Evolutionary conservation across 2,329 filamentous ascomycete genomes (phyloP).

Genomic region (Colletotrichum sublineola): DNA sequence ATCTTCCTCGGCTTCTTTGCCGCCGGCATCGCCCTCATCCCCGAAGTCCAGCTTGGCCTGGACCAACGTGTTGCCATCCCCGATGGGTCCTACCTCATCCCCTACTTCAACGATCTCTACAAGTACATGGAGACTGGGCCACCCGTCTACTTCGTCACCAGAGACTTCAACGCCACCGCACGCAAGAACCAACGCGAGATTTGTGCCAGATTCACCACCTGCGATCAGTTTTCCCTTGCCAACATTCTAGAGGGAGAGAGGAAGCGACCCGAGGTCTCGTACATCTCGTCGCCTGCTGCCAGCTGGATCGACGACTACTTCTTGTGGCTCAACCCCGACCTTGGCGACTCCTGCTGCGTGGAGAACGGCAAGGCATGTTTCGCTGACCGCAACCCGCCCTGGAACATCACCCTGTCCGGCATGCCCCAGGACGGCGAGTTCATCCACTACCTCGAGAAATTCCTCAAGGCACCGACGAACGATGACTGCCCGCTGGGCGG

Average conservation of each 20-base stretch:
- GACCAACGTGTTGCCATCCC: slow-evolving; percentile 97
- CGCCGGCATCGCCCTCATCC: slow-evolving; percentile 85
- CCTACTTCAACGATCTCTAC: slow-evolving; percentile 97
- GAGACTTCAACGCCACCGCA: slow-evolving; percentile 82
- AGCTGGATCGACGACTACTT: slow-evolving; percentile 97
- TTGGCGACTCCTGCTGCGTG: slow-evolving; percentile 78
- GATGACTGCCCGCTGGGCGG: slow-evolving; percentile 90
- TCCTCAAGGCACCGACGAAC: slow-evolving; percentile 83
- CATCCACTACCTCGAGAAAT: slow-evolving; percentile 84
- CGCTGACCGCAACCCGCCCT: slow-evolving; percentile 78
- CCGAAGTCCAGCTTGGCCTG: slow-evolving; percentile 85
- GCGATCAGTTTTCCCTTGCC: slow-evolving; percentile 83
- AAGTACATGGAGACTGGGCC: slow-evolving; percentile 92
- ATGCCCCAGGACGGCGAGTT: slow-evolving; percentile 98
- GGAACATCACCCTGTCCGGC: slow-evolving; percentile 89
- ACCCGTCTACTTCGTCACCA: slow-evolving; percentile 95
- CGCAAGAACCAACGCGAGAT: slow-evolving; percentile 84
- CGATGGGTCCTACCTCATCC: slow-evolving; percentile 92
- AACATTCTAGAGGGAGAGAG: slow-evolving; percentile 95
- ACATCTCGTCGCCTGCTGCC: slow-evolving; percentile 87
- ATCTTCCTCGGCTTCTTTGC: slow-evolving; percentile 91
- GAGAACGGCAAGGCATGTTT: slow-evolving; percentile 83
- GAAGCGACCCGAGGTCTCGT: slow-evolving; percentile 88
- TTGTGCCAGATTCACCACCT: slow-evolving; percentile 92
- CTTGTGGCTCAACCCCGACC: slow-evolving; percentile 89